phyloP scores from a whole-genome alignment of 2,329 filamentous ascomycete species.

The Botrytis tulipae region DNA sequence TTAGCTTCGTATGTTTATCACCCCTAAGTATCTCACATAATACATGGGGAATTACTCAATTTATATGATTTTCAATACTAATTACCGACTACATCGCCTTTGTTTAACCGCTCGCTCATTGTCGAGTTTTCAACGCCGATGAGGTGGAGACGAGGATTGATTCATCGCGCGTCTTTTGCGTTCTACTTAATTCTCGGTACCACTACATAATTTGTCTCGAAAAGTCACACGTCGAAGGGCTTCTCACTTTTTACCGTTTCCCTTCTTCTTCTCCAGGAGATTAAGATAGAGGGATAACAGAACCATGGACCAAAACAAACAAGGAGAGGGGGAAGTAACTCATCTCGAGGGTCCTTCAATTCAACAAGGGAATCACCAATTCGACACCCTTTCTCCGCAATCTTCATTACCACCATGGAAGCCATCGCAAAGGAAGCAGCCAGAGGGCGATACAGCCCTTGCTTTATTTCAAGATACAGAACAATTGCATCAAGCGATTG shows the following conservation, averaged over 20 bases:
- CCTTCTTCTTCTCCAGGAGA: background rate
- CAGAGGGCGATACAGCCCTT: conserved; percentile 2
- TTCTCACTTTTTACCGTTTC: background rate
- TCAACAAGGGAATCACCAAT: background rate
- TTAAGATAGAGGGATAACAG: background rate
- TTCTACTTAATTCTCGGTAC: background rate
- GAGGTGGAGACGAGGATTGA: background rate
- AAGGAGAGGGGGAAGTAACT: background rate
- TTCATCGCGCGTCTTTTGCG: background rate
- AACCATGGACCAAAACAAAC: background rate
- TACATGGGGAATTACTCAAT: background rate
- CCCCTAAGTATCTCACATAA: background rate
- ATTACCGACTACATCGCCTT: background rate
- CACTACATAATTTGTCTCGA: background rate
- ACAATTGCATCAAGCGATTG: conserved; percentile 6
- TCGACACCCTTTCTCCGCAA: background rate
- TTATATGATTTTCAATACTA: background rate
- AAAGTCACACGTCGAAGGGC: background rate
- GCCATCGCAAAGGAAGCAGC: background rate
- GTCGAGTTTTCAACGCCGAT: background rate
- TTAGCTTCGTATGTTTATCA: background rate
- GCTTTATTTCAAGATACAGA: conserved; percentile 4
- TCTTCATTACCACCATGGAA: background rate
- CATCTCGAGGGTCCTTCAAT: background rate
- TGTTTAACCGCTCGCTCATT: background rate